phyloP scores from a whole-genome alignment of 768 basidiomycete genomes.

The Psilocybe cubensis region DNA sequence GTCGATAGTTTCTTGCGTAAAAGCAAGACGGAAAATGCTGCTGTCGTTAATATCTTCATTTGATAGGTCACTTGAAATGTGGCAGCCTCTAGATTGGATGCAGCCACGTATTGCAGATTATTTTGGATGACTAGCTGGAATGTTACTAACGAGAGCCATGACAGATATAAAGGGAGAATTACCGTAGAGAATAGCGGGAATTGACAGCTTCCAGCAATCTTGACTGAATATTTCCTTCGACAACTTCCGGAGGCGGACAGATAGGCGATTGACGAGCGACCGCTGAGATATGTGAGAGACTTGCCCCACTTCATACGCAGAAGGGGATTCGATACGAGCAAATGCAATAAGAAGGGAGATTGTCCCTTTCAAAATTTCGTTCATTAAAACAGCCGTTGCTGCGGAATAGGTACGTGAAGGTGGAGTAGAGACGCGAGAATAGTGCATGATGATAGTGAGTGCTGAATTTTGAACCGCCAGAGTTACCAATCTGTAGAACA shows the following conservation, averaged over 20 bases:
- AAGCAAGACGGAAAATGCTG: slow-evolving; percentile 83
- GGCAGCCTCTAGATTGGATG: slow-evolving; percentile 90
- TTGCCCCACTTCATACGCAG: slow-evolving; percentile 28
- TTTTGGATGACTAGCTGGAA: slow-evolving; percentile 79
- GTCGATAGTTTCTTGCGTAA: slow-evolving; percentile 75
- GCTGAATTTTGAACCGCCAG: slow-evolving; percentile 92
- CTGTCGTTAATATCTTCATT: slow-evolving; percentile 97
- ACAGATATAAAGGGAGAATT: slow-evolving; percentile 10
- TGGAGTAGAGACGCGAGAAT: slow-evolving; percentile 84
- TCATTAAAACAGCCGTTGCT: slow-evolving; percentile 92
- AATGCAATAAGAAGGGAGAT: slow-evolving; percentile 91
- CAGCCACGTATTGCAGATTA: slow-evolving; percentile 94
- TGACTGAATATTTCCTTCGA: slow-evolving; percentile 76
- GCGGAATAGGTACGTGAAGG: slow-evolving; percentile 84
- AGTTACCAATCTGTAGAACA: slow-evolving; percentile 64
- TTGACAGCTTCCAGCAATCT: slow-evolving; percentile 97
- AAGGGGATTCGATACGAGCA: slow-evolving; percentile 50
- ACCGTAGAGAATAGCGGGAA: slow-evolving; percentile 95
- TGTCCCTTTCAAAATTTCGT: slow-evolving; percentile 89
- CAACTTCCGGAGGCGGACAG: slow-evolving; percentile 57
- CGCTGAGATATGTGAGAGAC: slow-evolving; percentile 36
- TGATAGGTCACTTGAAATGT: slow-evolving; percentile 98
- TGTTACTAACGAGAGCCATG: slow-evolving; percentile 5
- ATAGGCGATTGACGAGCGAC: slow-evolving; percentile 32
- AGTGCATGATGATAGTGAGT: slow-evolving; percentile 94